Percentiles rank a stretch among this genome's conserved stretches.
phyloP scores from a whole-genome alignment of 2,329 filamentous ascomycete species.

The Sphaerulina vaccinii region DNA sequence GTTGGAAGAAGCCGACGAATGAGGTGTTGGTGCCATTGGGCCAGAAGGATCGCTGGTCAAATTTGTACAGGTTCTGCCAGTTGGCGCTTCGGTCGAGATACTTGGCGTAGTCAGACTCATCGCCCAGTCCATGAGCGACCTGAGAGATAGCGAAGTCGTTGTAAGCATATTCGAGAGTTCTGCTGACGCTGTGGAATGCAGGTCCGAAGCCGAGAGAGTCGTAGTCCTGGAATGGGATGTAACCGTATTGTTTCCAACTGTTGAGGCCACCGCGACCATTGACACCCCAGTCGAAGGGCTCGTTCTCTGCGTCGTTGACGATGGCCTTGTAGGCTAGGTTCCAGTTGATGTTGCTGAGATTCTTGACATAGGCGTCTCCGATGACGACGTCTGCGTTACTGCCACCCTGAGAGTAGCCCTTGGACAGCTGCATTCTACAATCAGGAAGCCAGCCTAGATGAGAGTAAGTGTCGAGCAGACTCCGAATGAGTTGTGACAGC shows the following conservation, averaged over 20 bases:
- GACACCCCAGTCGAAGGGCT: conserved; percentile 67
- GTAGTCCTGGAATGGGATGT: conserved; percentile 49
- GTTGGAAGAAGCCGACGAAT: conserved; percentile 69
- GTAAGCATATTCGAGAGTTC: conserved; percentile 69
- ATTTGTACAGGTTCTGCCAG: conserved; percentile 72
- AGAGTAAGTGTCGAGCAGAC: conserved; percentile 65
- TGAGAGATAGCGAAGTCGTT: conserved; percentile 69
- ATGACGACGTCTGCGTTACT: conserved; percentile 58
- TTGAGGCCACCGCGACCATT: conserved; percentile 68
- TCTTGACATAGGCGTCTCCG: conserved; percentile 67
- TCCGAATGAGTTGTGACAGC: conserved; percentile 65
- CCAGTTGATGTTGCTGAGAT: conserved; percentile 62
- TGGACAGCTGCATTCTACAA: conserved; percentile 68
- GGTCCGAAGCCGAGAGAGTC: conserved; percentile 67
- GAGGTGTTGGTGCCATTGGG: conserved; percentile 58
- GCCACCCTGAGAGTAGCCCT: conserved; percentile 59
- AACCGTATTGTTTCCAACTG: conserved; percentile 68
- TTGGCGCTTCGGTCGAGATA: conserved; percentile 65
- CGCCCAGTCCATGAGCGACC: conserved; percentile 60
- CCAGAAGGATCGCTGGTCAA: conserved; percentile 52
- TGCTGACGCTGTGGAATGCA: conserved; percentile 64
- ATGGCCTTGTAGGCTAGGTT: conserved; percentile 66
- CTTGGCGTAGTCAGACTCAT: conserved; percentile 51
- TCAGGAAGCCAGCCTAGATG: conserved; percentile 71
- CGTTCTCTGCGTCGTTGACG: conserved; percentile 68